phyloP scores from a whole-genome alignment of 495 filamentous ascomycete species.

The Aspergillus panamensis region DNA sequence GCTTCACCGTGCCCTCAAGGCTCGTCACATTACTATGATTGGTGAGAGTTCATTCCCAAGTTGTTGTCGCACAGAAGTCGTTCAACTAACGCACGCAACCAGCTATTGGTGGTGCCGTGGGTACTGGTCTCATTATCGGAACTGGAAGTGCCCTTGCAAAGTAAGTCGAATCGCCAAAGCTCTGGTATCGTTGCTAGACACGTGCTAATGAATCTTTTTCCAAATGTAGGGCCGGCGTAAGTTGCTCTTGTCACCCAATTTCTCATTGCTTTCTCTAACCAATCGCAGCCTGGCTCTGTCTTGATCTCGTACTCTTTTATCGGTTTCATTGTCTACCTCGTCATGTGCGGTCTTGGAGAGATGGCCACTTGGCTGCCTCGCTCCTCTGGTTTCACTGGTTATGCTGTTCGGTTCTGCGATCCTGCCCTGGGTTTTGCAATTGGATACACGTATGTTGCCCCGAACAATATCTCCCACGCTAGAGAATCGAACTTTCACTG shows the following conservation, averaged over 20 bases:
- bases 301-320: slow-evolving; percentile 65
- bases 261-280: slow-evolving; percentile 6
- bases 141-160: slow-evolving; percentile 64
- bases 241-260: slow-evolving; percentile 14
- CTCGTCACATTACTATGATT: slow-evolving; percentile 84
- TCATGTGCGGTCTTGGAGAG: slow-evolving; percentile 65
- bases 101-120: slow-evolving; percentile 85
- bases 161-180: slow-evolving; percentile 22
- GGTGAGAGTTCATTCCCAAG: slow-evolving; percentile 21
- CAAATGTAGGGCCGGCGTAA: slow-evolving; percentile 35
- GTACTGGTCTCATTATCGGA: slow-evolving; percentile 66
- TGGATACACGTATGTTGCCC: slow-evolving; percentile 49
- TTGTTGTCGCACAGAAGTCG: neutral
- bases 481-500: neutral
- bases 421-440: slow-evolving; percentile 67
- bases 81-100: slow-evolving; percentile 1
- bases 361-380: slow-evolving; percentile 68
- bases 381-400: slow-evolving; percentile 56
- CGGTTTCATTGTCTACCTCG: slow-evolving; percentile 59
- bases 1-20: slow-evolving; percentile 68
- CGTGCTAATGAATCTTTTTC: slow-evolving; percentile 8
- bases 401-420: slow-evolving; percentile 62
- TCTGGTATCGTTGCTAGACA: neutral
- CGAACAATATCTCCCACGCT: neutral
- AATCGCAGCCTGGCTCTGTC: slow-evolving; percentile 61